phyloP scores from a whole-genome alignment of 305 asterid genomes.

The Galium porrigens region DNA sequence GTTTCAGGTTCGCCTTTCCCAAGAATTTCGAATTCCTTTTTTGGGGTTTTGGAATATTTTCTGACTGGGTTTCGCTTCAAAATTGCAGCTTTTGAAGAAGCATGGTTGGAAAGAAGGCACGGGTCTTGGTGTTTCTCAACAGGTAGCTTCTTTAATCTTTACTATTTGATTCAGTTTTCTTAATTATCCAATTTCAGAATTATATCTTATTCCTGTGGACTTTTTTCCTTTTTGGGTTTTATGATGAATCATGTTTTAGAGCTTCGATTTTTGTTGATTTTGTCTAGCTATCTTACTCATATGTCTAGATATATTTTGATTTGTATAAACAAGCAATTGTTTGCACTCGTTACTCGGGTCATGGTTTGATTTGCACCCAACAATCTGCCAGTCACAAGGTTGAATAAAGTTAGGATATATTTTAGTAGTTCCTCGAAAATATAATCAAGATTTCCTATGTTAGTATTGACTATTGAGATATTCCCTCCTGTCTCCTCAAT shows the following conservation, averaged over 20 bases:
- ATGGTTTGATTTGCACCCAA: too few relatives aligned
- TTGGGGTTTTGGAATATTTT: neutral
- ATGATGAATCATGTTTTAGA: neutral
- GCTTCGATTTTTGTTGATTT: neutral
- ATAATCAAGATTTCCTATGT: neutral
- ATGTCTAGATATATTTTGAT: neutral
- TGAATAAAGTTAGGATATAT: neutral
- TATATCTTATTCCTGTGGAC: neutral
- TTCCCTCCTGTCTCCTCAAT: too few relatives aligned
- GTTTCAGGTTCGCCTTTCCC: constrained; percentile 36
- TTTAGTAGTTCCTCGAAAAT: neutral
- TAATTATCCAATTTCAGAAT: neutral
- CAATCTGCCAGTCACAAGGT: neutral
- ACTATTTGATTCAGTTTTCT: too few relatives aligned
- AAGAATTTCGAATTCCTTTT: neutral
- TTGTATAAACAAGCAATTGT: neutral
- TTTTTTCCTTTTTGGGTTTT: too few relatives aligned
- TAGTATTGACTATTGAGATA: neutral
- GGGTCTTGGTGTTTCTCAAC: constrained; percentile 77
- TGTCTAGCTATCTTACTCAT: too few relatives aligned
- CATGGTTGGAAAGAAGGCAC: constrained; percentile 96
- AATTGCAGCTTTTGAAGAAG: constrained; percentile 62
- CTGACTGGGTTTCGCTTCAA: neutral
- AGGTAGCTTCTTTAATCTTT: constrained; percentile 27
- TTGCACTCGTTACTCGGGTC: too few relatives aligned